phyloP scores from a whole-genome alignment of 148 eudicot genomes.

The Vaccinium myrtillus region DNA sequence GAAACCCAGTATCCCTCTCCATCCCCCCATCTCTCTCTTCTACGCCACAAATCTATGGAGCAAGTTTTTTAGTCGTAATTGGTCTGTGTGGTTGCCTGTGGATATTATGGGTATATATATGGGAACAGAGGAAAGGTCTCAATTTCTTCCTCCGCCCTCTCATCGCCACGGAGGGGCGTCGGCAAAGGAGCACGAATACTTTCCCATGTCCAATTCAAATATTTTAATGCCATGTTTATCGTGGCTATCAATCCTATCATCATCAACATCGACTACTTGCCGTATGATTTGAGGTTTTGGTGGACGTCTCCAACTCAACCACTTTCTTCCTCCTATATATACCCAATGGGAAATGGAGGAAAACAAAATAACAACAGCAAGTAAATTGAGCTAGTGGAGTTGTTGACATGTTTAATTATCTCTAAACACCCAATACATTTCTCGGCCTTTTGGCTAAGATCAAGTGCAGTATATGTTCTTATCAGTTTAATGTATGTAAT shows the following conservation, averaged over 20 bases:
- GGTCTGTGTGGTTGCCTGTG: neutral
- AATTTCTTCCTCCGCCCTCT: neutral
- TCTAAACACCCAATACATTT: slow-evolving; percentile 32
- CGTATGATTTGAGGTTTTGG: no score
- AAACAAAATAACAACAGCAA: no score
- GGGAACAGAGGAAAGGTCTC: neutral
- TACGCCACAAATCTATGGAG: neutral
- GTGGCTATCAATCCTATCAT: no score
- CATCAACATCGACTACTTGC: no score
- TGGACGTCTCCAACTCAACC: no score
- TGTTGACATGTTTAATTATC: no score
- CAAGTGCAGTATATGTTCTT: slow-evolving; percentile 59
- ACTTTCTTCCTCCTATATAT: no score
- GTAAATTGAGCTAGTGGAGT: no score
- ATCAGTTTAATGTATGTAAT: slow-evolving; percentile 43
- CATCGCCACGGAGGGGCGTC: neutral
- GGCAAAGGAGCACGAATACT: no score
- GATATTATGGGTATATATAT: neutral
- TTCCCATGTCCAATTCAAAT: no score
- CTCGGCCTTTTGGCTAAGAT: slow-evolving; percentile 71
- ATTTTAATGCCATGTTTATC: no score
- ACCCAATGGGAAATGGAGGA: no score
- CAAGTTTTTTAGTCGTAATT: neutral
- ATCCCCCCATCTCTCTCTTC: slow-evolving; percentile 49
- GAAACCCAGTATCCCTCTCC: slow-evolving; percentile 85